Base-by-base conservation (phyloP, 2,329 filamentous ascomycete species). In the Salinomyces thailandicus region DNA sequence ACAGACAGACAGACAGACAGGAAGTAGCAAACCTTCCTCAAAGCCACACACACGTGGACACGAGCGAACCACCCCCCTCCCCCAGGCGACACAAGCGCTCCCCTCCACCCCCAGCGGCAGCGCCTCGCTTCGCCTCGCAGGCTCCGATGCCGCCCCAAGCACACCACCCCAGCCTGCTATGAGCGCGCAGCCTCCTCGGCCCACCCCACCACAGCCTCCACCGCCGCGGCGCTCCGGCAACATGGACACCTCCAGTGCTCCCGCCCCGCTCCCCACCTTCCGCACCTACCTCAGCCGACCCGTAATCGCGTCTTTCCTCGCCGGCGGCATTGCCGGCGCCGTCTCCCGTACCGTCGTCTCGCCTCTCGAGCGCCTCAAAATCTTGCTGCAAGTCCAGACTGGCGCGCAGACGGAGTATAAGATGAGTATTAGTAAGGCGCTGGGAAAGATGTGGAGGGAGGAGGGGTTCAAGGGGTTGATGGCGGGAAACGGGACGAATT, bases 271-370 rank as follows among this genome's bases (percentile, higher is more conserved):
- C 24, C 31, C 40, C 31, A 40, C 30, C 20, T 35, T 57, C 19
- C 45, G 43, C 16, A 45, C 47, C 24, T 59, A 53, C 41, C 42
- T 95, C 44, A 81, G 86, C 7, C 82, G 93, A 46, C 87, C 89
- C 3, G 79, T 95, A 26, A 66, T 86, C 20, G 89, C 91, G 28
- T 87, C 91, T 20, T 98, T 98, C 56, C 81, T 93, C 53, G 91
- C 85, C 18, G 91, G 91, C 43, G 91, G 91, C 48, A 78, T 95
- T 15, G 91, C 91, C 12, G 91, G 91, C 40, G 91, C 91, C 29
- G 89, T 98, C n/a, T 96, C 91, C 19, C 77, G 91, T 57, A 98
- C 91, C 16, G 89, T 96, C 32, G 91, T 98, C 4, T 96, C 89
- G 12, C 91, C 91, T 3, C 76, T 98, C 24, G 91, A 98, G 63